Evolutionary conservation across 2,329 filamentous ascomycete species (phyloP).

Genomic region (Metarhizium anisopliae): DNA sequence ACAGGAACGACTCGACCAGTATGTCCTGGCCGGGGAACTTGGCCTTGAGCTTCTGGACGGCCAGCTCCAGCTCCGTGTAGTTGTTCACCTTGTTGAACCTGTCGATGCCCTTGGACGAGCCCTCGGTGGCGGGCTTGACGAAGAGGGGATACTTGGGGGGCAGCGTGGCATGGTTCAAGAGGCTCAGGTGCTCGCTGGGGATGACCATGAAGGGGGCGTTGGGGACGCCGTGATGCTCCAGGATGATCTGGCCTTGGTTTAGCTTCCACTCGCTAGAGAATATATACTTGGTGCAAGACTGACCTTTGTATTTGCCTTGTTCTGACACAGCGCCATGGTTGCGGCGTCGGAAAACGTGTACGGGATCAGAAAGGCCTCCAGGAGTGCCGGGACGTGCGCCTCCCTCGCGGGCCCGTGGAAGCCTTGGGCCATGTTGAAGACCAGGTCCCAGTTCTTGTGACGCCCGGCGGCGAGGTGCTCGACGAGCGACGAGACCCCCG

Average conservation of each 20-base stretch:
- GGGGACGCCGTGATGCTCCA: conserved; percentile 4
- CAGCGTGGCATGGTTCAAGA: background rate
- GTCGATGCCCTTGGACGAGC: conserved; percentile 6
- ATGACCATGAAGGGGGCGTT: conserved; percentile 4
- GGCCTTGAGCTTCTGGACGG: conserved; percentile 1
- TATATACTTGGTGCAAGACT: background rate
- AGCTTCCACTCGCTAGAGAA: background rate
- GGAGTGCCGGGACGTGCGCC: conserved; percentile 4
- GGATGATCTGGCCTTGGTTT: conserved; percentile 1
- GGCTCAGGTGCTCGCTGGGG: background rate
- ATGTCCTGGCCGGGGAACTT: conserved; percentile 4
- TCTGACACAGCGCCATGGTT: conserved; percentile 7
- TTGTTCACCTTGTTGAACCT: conserved; percentile 1
- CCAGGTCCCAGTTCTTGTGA: conserved; percentile 5
- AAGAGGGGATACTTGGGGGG: conserved; percentile 2
- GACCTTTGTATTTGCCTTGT: conserved; percentile 7
- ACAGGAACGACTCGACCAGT: conserved; percentile 4
- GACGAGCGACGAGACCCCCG: conserved; percentile 1
- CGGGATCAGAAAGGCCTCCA: conserved; percentile 5
- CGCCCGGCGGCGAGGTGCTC: background rate
- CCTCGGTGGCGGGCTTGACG: conserved; percentile 4
- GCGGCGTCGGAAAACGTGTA: conserved; percentile 5
- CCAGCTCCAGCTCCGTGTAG: background rate
- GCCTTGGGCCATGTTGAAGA: conserved; percentile 6
- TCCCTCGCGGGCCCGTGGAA: conserved; percentile 4